Conservation (phyloP, 768 basidiomycete species). For the Mycena latifolia region DNA sequence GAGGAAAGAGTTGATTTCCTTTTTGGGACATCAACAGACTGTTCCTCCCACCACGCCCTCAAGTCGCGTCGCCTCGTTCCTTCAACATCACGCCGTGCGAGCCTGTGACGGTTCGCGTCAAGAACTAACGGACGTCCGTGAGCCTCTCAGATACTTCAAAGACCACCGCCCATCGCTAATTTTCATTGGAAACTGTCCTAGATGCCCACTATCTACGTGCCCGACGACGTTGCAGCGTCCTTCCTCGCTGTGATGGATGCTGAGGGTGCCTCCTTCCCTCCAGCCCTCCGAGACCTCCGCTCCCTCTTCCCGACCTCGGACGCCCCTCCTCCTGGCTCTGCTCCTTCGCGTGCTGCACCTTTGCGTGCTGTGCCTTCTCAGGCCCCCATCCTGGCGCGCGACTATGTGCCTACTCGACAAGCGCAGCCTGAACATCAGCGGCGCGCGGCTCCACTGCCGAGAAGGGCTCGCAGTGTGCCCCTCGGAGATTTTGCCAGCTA, state of each 20-base stretch:
- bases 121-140: conserved; percentile 23
- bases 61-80: conserved; percentile 17
- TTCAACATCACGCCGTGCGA: conserved; percentile 12
- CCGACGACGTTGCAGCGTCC: not conserved
- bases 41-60: not conserved
- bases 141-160: not conserved
- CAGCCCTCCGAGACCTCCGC: not conserved
- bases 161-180: not conserved
- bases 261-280: not conserved
- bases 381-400: too few species aligned
- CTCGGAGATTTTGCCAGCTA: conserved; percentile 1
- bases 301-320: not conserved
- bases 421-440: too few species aligned
- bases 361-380: too few species aligned
- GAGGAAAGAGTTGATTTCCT: conserved; percentile 2
- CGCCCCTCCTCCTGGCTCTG: too few species aligned
- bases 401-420: too few species aligned
- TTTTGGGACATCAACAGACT: conserved; percentile 23
- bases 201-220: conserved; percentile 2
- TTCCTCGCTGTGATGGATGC: not conserved
- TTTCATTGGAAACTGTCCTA: too few species aligned
- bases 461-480: not conserved
- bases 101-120: conserved; percentile 23
- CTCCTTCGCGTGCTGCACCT: too few species aligned
- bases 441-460: too few species aligned